Evolutionary conservation across 441 rosid genomes (phyloP).

Genomic region (Brassica balearica): DNA sequence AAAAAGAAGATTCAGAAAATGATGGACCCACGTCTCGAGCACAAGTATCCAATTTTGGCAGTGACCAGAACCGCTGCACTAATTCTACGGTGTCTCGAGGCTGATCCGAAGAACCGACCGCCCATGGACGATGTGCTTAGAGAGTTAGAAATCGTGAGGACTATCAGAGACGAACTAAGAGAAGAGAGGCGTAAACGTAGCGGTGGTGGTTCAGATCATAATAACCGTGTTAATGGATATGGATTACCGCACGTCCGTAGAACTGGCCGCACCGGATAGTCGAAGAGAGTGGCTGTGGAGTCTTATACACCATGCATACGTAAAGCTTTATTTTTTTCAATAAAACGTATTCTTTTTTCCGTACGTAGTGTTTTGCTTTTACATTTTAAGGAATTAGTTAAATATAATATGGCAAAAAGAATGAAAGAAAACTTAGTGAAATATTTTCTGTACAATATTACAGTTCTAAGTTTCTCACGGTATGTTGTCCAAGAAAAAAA

Average conservation of each 20-base stretch:
- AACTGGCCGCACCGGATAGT: slow-evolving; percentile 38
- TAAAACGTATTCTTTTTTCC: slow-evolving; percentile 26
- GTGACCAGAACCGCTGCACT: slow-evolving; percentile 59
- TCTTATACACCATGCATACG: neutral
- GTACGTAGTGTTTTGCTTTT: neutral
- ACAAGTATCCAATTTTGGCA: slow-evolving; percentile 57
- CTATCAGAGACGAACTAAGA: slow-evolving; percentile 43
- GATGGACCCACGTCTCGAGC: slow-evolving; percentile 72
- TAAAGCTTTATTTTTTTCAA: neutral
- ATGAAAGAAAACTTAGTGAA: neutral
- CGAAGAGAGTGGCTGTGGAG: slow-evolving; percentile 6
- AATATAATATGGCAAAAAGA: neutral
- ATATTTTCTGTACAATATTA: slow-evolving; percentile 6
- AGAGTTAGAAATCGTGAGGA: slow-evolving; percentile 47
- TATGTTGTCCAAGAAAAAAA: no score
- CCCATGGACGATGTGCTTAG: slow-evolving; percentile 71
- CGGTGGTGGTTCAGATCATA: slow-evolving; percentile 18
- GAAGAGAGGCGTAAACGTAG: slow-evolving; percentile 42
- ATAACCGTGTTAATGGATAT: slow-evolving; percentile 34
- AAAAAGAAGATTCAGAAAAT: slow-evolving; percentile 65
- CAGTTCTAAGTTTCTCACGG: neutral
- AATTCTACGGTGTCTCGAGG: slow-evolving; percentile 59
- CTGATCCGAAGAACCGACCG: slow-evolving; percentile 71
- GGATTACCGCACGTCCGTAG: slow-evolving; percentile 31
- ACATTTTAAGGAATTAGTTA: neutral